These are phyloP conservation scores for Apiotrichum sp. DNA, from an alignment of 1,284 basidiomycete species.

Conservation along the genomic window DNA sequence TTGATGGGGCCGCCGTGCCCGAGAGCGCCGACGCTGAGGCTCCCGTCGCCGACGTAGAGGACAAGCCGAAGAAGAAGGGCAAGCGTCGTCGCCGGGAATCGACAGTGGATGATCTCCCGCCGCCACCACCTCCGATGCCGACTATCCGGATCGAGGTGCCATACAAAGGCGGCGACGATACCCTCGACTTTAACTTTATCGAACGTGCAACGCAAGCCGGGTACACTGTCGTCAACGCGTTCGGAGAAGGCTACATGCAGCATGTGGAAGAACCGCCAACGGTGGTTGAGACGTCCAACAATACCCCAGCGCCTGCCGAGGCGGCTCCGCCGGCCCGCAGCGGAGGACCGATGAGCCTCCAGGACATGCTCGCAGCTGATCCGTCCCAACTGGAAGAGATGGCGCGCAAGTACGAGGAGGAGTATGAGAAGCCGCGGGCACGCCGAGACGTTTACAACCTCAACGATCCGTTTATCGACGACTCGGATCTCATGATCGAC, in stretches of 20 bases:
- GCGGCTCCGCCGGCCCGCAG: constrained; percentile 1
- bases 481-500: constrained; percentile 85
- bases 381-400: constrained; percentile 26
- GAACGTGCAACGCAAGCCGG: constrained; percentile 29
- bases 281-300: neutral
- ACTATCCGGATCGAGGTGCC: constrained; percentile 35
- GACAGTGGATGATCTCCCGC: constrained; percentile 37
- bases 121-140: constrained; percentile 39
- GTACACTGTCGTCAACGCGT: constrained; percentile 12
- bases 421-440: constrained; percentile 25
- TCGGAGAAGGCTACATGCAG: constrained; percentile 6
- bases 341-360: constrained; percentile 8
- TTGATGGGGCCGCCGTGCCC: neutral
- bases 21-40: constrained; percentile 1
- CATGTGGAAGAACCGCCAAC: constrained; percentile 6
- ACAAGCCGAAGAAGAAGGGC: constrained; percentile 35
- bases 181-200: constrained; percentile 37
- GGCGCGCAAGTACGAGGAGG: constrained; percentile 31
- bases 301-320: neutral
- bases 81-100: constrained; percentile 23
- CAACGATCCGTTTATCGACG: constrained; percentile 92
- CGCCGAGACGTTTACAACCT: constrained; percentile 62
- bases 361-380: constrained; percentile 8
- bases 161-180: constrained; percentile 15
- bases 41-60: constrained; percentile 31